A percentile compares a stretch with the other conserved stretches of the same genome.
Evolutionary conservation across 176 grass and related monocot species (phyloP).

Genomic region (Chrysopogon serrulatus): DNA sequence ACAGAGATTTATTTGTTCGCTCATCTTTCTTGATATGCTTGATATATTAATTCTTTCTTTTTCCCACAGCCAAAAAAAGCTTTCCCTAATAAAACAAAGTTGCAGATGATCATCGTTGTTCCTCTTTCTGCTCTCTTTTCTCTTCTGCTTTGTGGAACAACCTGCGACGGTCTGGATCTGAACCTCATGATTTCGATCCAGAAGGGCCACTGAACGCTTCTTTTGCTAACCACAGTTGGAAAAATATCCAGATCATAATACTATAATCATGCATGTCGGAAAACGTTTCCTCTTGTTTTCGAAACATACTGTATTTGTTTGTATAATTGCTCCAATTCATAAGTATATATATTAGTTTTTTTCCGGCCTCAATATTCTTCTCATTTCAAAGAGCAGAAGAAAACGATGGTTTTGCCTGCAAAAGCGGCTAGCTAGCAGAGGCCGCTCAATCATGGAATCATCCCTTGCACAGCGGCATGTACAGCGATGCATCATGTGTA

Average conservation of each 20-base stretch:
- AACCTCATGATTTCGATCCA: not conserved
- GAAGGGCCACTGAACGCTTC: not conserved
- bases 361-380: not conserved
- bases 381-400: not conserved
- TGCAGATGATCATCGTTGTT: not conserved
- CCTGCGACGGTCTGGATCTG: constrained; percentile 22
- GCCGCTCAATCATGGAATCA: constrained; percentile 35
- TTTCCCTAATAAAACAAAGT: constrained; percentile 1
- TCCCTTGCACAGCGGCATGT: not conserved
- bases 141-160: constrained; percentile 7
- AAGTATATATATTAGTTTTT: too few relatives aligned
- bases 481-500: constrained; percentile 3
- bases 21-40: not conserved
- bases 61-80: not conserved
- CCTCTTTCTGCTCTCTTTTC: not conserved
- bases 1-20: constrained; percentile 19
- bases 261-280: not conserved
- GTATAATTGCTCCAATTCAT: not conserved
- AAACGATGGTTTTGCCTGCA: constrained; percentile 18
- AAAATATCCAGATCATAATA: not conserved
- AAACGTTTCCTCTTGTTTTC: too few relatives aligned
- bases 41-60: not conserved
- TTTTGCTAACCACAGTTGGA: not conserved
- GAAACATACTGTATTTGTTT: too few relatives aligned
- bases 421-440: not conserved